Percentiles rank a stretch among this genome's conserved stretches.
Evolutionary conservation across 345 rosid genomes (phyloP).

Genomic region (Aegle marmelos): DNA sequence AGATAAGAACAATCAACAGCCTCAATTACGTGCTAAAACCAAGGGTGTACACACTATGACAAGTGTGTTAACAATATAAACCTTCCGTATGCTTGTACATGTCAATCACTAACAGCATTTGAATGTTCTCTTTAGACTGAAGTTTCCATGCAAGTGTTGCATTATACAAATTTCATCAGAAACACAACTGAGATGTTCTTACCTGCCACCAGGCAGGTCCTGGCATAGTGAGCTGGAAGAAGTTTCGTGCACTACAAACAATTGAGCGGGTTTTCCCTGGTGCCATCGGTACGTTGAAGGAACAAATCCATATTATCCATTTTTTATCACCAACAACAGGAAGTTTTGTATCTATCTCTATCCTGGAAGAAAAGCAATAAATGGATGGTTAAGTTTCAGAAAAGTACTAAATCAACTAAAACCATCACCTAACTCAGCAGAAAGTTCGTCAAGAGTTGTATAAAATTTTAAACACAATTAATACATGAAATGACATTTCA

Average conservation of each 20-base stretch:
- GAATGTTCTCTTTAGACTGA: background rate
- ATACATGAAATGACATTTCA: background rate
- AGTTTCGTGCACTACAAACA: constrained; percentile 95
- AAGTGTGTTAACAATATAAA: background rate
- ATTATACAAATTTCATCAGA: background rate
- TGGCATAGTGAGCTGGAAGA: constrained; percentile 90
- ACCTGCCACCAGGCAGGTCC: constrained; percentile 99
- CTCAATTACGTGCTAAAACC: background rate
- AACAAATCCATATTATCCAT: constrained; percentile 96
- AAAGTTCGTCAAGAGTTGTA: background rate
- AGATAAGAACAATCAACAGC: background rate
- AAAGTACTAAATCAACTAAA: background rate
- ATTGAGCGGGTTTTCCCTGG: constrained; percentile 97
- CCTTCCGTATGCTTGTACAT: background rate
- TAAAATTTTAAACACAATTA: background rate
- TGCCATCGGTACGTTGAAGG: constrained; percentile 94
- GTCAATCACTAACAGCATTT: background rate
- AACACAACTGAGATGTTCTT: constrained; percentile 9
- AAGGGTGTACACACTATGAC: background rate
- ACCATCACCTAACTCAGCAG: background rate
- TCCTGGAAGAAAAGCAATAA: constrained; percentile 35
- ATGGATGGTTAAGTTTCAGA: background rate
- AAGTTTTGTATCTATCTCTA: constrained; percentile 88
- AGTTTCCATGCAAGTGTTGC: background rate
- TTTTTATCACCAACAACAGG: constrained; percentile 80